Evolutionary conservation across 2,329 filamentous ascomycete genomes (phyloP), one percentile per base, ranked within the genome.

Genomic region (Blastomyces percursus): DNA sequence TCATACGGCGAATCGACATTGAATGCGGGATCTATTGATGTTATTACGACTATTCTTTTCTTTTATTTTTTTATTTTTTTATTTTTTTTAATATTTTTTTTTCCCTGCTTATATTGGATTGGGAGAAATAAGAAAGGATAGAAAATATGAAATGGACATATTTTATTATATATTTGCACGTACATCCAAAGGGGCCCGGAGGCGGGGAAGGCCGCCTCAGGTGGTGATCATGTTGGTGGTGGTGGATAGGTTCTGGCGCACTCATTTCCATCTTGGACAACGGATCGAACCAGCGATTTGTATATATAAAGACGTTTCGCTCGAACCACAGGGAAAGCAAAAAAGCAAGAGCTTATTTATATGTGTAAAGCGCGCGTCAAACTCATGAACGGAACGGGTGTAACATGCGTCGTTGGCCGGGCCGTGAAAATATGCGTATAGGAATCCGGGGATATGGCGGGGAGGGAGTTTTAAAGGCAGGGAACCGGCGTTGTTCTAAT

Each of bases 151-250:
- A n/a, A 46, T n/a, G 19, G 42, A 44, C 14, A n/a, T n/a, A 44
- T 44, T 19, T 16, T 44, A 11, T 24, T 21, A 12, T 27, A 35
- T 35, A 35, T n/a, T 54, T 24, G 46, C 50, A 30, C 86, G 69
- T 80, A 89, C 86, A 89, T 70, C 86, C 86, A 80, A 89, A 89
- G 46, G 84, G 83, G 71, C 83, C 76, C 66, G 82, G 79, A 62
- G 79, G 76, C 69, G 84, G 79, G 69, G 81, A 77, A 72, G 80
- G 60, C 24, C 60, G 63, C 40, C 79, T 76, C 81, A 81, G 76
- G 78, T 59, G 58, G 78, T 59, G 58, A 38, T 60, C 24, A 24
- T 38, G 44, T 40, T 80, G 76, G 59, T 69, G 76, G 59, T 69
- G 69, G 57, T 69, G 67, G 21, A 68, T 71, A 62, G 70, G 62